Conservation (phyloP, 352 stramenopile genomes). For the Phytophthora podocarpi region DNA sequence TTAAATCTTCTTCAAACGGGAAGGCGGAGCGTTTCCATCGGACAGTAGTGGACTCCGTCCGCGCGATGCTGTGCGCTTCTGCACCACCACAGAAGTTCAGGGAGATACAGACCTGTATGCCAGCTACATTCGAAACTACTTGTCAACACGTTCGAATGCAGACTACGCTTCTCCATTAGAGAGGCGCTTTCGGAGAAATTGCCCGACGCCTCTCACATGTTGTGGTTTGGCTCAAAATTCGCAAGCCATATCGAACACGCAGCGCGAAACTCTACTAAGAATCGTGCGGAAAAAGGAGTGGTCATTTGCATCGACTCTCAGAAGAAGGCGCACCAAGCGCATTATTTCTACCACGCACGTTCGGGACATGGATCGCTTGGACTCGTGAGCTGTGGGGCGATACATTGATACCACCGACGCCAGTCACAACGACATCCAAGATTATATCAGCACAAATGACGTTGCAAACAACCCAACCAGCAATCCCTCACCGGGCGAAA, state of each 20-base stretch:
- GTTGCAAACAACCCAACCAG: no score
- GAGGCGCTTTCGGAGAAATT: neutral
- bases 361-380: neutral
- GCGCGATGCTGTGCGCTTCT: constrained; percentile 13
- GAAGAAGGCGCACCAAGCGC: constrained; percentile 4
- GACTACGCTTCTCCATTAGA: constrained; percentile 4
- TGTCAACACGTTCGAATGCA: neutral
- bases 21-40: constrained; percentile 13
- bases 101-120: constrained; percentile 11
- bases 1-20: constrained; percentile 8
- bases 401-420: neutral
- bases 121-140: constrained; percentile 9
- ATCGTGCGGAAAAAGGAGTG: constrained; percentile 3
- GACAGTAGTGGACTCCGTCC: constrained; percentile 10
- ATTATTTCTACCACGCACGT: constrained; percentile 1
- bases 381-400: neutral
- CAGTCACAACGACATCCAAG: neutral
- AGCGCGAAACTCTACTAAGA: constrained; percentile 1
- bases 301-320: neutral
- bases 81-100: constrained; percentile 1
- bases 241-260: constrained; percentile 9
- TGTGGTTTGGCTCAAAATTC: constrained; percentile 7
- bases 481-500: no score
- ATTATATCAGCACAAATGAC: no score
- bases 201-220: neutral